These are phyloP conservation scores for Phaeophleospora eucalypticola DNA, from an alignment of 2,329 filamentous ascomycete species.

Conservation along the genomic window DNA sequence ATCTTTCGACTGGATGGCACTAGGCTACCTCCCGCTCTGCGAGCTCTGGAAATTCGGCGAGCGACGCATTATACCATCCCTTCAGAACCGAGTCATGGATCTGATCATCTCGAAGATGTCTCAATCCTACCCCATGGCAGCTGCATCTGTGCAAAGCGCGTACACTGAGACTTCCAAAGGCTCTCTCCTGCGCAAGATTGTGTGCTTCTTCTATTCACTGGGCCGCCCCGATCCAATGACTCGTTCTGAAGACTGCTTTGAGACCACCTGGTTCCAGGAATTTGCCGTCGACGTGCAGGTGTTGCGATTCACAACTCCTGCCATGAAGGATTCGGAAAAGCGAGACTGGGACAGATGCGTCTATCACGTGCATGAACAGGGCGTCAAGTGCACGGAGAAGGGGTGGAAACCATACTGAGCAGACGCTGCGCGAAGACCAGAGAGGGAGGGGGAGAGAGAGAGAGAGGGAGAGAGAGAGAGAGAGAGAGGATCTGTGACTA, in stretches of 20 bases:
- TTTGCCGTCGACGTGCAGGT: neutral
- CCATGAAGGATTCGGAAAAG: neutral
- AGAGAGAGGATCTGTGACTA: no score
- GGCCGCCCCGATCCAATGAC: neutral
- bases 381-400: neutral
- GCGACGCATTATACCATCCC: conserved; percentile 3
- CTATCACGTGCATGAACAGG: neutral
- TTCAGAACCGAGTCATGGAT: conserved; percentile 4
- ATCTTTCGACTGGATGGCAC: neutral
- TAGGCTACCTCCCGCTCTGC: neutral
- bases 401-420: neutral
- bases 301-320: neutral
- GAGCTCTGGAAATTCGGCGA: conserved; percentile 15
- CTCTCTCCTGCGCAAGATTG: neutral
- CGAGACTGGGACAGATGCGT: neutral
- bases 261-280: neutral
- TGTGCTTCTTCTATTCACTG: neutral
- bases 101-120: neutral
- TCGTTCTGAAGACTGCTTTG: neutral
- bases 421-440: no score
- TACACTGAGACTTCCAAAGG: neutral
- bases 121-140: neutral
- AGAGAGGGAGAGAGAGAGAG: no score
- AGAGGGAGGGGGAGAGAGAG: no score
- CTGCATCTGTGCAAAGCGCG: neutral